Percentiles rank a stretch among this genome's conserved stretches.
phyloP scores from a whole-genome alignment of 768 basidiomycete genomes.

The Macrolepiota dolichaula region DNA sequence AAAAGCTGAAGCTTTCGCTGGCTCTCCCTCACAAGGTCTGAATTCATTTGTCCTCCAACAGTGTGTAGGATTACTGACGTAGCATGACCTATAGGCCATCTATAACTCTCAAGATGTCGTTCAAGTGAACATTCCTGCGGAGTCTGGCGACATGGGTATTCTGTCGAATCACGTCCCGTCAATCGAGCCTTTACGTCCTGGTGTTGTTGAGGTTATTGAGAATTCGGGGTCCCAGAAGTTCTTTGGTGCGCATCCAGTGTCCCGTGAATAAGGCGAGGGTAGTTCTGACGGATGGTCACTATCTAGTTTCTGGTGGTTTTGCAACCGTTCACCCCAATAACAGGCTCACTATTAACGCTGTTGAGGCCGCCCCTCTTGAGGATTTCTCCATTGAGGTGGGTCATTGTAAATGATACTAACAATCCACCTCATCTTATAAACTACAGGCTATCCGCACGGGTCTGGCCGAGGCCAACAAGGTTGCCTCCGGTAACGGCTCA shows the following conservation, averaged over 20 bases:
- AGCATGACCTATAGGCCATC: conserved; percentile 58
- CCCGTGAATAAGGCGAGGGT: neutral
- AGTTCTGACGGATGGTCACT: neutral
- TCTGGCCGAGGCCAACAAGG: conserved; percentile 84
- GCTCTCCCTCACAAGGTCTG: conserved; percentile 93
- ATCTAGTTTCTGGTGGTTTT: conserved; percentile 89
- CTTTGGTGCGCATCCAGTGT: conserved; percentile 74
- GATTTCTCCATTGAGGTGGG: conserved; percentile 87
- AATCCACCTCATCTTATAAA: neutral
- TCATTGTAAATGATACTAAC: neutral
- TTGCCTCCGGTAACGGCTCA: conserved; percentile 76
- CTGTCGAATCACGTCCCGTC: conserved; percentile 98
- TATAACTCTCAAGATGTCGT: conserved; percentile 89
- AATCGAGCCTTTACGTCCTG: conserved; percentile 93
- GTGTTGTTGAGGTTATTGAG: conserved; percentile 94
- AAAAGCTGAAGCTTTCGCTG: conserved; percentile 90
- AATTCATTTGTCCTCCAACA: conserved; percentile 14
- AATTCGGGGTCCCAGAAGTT: conserved; percentile 83
- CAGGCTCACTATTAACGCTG: conserved; percentile 92
- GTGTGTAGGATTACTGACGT: neutral
- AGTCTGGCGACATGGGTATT: conserved; percentile 98
- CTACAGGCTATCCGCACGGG: conserved; percentile 83
- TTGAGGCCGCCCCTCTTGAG: conserved; percentile 93
- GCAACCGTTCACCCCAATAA: conserved; percentile 98
- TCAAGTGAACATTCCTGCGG: conserved; percentile 93